Evolutionary conservation across 345 rosid genomes (phyloP).

Genomic region (Conringia planisiliqua): DNA sequence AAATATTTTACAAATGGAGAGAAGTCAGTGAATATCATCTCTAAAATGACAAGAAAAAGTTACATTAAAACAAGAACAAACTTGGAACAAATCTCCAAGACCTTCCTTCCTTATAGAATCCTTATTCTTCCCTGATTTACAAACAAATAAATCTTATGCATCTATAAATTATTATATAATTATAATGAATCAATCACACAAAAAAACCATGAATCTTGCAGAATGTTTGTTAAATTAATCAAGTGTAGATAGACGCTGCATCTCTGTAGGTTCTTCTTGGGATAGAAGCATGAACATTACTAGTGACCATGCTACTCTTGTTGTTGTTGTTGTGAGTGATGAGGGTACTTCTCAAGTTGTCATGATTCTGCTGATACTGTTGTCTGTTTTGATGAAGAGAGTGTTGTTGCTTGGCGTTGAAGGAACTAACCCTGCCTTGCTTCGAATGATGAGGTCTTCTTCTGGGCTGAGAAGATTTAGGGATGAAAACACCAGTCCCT

Average conservation of each 20-base stretch:
- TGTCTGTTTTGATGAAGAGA: constrained; percentile 28
- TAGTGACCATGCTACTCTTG: constrained; percentile 9
- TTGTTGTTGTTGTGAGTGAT: constrained; percentile 9
- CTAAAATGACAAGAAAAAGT: constrained; percentile 13
- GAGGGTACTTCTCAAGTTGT: constrained; percentile 31
- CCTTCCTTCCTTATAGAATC: background rate
- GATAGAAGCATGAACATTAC: constrained; percentile 30
- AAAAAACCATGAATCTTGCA: background rate
- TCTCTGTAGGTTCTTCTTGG: constrained; percentile 41
- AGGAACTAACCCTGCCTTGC: constrained; percentile 54
- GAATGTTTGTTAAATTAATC: background rate
- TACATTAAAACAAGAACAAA: constrained; percentile 7
- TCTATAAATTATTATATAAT: background rate
- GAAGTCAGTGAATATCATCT: constrained; percentile 12
- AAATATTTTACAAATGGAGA: constrained; percentile 19
- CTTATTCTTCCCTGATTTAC: constrained; percentile 25
- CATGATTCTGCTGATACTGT: constrained; percentile 33
- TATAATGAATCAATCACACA: constrained; percentile 26
- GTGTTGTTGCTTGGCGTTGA: constrained; percentile 43
- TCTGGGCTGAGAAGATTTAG: constrained; percentile 61
- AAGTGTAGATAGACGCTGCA: constrained; percentile 33
- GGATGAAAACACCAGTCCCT: constrained; percentile 94
- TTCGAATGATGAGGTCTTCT: constrained; percentile 45
- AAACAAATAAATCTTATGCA: constrained; percentile 27
- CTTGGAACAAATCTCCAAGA: constrained; percentile 17